Conservation (phyloP, 2,329 filamentous ascomycete species). For the Aspergillus sp. region DNA sequence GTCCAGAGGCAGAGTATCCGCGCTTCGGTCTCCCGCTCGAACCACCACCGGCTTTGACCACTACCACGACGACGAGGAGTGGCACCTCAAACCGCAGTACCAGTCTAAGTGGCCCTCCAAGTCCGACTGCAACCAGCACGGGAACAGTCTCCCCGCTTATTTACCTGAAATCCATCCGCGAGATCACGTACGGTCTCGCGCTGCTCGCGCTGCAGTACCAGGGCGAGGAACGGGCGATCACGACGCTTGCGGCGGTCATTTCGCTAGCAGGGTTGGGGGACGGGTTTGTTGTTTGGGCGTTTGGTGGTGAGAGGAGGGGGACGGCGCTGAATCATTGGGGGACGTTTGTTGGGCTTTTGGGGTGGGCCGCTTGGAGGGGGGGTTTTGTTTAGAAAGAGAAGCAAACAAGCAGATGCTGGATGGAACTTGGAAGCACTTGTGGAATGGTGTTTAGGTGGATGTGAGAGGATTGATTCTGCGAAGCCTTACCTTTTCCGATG, state of each 20-base stretch:
- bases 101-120: too few species aligned
- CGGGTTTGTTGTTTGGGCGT: conserved; percentile 19
- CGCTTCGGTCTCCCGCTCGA: conserved; percentile 18
- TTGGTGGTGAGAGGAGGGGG: conserved; percentile 14
- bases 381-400: conserved; percentile 12
- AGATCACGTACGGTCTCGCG: conserved; percentile 21
- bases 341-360: conserved; percentile 7
- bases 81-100: not conserved
- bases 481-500: too few species aligned
- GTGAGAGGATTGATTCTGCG: too few species aligned
- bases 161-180: conserved; percentile 25
- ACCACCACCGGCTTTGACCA: not conserved
- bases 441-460: too few species aligned
- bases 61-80: not conserved
- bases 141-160: conserved; percentile 19
- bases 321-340: conserved; percentile 22
- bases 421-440: too few species aligned
- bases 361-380: conserved; percentile 17
- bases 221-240: conserved; percentile 17
- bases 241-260: conserved; percentile 15
- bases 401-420: too few species aligned
- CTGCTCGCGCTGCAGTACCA: conserved; percentile 20
- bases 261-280: conserved; percentile 19
- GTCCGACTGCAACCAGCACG: not conserved
- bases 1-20: conserved; percentile 12